Evolutionary conservation across 1,139 yeast species (phyloP), one percentile per base, ranked within the genome.

Genomic region (Pichia sp.): DNA sequence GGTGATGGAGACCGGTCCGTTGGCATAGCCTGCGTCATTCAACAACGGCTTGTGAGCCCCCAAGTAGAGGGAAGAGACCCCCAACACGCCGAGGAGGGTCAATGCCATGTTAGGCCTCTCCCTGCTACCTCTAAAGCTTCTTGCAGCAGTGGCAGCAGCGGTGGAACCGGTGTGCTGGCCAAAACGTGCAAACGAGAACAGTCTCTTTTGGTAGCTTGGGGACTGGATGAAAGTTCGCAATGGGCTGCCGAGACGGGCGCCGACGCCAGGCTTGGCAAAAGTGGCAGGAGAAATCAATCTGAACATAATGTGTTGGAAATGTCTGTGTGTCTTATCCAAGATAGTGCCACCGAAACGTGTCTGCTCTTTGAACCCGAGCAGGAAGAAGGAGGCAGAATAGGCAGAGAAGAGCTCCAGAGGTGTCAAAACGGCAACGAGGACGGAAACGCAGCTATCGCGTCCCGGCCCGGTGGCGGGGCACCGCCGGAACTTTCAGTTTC

Each of bases 21-120:
- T 47, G 26, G 50, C 59, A 47, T 54, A 61, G 2, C 59, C 63
- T 6, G 61, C 51, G 41, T 62, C 68, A 41, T 59, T 64, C 15
- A 53, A 52, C 16, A 62, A 55, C 6, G 58, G 59, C 47, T 57
- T 53, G 31, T 57, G 58, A 10, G 57, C 52, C 6, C 47, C 50
- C 6, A 57, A 13, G 30, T 48, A 60, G 11, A 54, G 44, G 1
- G 62, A 53, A 2, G 57, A 47, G 13, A 59, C 51, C 19, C 62
- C 59, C 1, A 58, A 16, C 13, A 61, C 44, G 23, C 64, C 64
- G 10, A 59, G 40, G 4, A 55, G 50, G 1, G 60, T 50, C 29
- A 58, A 50, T 13, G 58, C 45, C 47, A 52, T 38, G 32, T 56
- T 58, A 23, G 60, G 60, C 16, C 32, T 50, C 32, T 41, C 45